These are phyloP conservation scores for Pyrus communis DNA, from an alignment of 306 rosid genomes.

Conservation along the genomic window DNA sequence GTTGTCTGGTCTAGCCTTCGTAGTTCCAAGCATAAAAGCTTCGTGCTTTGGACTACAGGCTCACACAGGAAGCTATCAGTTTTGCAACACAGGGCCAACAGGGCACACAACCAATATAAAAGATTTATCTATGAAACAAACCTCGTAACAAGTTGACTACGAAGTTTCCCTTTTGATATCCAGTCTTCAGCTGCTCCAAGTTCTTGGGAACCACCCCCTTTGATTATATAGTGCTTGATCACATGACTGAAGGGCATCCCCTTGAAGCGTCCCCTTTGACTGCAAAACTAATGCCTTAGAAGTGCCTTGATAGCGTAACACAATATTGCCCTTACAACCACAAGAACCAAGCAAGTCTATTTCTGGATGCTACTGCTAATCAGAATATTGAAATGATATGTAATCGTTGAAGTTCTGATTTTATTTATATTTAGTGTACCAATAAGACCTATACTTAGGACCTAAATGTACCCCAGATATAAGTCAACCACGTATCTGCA, in stretches of 20 bases:
- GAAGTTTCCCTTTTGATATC: constrained; percentile 72
- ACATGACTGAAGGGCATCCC: constrained; percentile 80
- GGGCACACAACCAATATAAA: background rate
- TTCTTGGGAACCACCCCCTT: constrained; percentile 71
- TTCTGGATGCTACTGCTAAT: background rate
- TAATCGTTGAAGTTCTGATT: background rate
- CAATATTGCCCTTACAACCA: background rate
- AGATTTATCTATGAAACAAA: background rate
- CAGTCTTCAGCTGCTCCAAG: constrained; percentile 71
- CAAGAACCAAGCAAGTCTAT: background rate
- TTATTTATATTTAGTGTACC: background rate
- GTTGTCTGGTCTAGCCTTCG: constrained; percentile 54
- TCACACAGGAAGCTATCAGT: background rate
- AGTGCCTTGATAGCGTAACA: background rate
- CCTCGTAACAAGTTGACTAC: constrained; percentile 45
- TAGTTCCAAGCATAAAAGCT: constrained; percentile 90
- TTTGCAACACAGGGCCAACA: background rate
- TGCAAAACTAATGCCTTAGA: constrained; percentile 32
- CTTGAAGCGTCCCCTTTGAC: constrained; percentile 79
- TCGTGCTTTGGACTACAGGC: constrained; percentile 71
- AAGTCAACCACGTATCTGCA: background rate
- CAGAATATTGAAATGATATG: background rate
- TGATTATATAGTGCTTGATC: constrained; percentile 73
- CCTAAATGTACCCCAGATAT: background rate
- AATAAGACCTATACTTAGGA: background rate